Percentiles rank a stretch among this genome's conserved stretches.
These are phyloP conservation scores for Crinitomyces ghanaensis DNA, from an alignment of 805 yeast species.

Conservation along the genomic window DNA sequence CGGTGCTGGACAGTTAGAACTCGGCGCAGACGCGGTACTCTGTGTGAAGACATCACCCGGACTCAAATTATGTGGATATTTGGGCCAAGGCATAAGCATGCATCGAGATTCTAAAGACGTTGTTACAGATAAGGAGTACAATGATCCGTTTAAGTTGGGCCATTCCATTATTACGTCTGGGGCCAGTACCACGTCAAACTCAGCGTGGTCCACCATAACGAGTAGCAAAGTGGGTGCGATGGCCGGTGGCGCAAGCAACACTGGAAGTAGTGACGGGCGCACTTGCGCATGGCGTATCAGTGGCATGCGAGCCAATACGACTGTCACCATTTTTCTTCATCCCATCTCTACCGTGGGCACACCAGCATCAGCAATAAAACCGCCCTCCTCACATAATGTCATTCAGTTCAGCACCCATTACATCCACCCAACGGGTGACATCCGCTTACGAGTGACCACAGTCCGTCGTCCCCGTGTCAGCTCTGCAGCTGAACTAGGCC, in stretches of 20 bases:
- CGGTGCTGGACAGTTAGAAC: conserved; percentile 53
- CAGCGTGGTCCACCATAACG: too few species aligned
- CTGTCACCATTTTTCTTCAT: conserved; percentile 77
- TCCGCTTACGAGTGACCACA: conserved; percentile 79
- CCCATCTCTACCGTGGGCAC: conserved; percentile 30
- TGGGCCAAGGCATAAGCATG: conserved; percentile 77
- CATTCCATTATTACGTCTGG: too few species aligned
- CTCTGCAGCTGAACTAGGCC: conserved; percentile 36
- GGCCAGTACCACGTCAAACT: too few species aligned
- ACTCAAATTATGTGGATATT: conserved; percentile 73
- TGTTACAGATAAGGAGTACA: conserved; percentile 43
- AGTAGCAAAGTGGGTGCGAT: too few species aligned
- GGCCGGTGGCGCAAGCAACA: too few species aligned
- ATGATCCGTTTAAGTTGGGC: too few species aligned
- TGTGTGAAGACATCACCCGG: conserved; percentile 76
- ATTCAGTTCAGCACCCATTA: conserved; percentile 79
- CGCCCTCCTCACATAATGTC: conserved; percentile 21
- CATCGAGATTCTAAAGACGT: conserved; percentile 7
- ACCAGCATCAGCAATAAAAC: conserved; percentile 16
- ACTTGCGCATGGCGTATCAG: conserved; percentile 75
- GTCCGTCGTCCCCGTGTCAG: conserved; percentile 36
- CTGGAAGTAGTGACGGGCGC: conserved; percentile 83
- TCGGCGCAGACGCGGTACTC: conserved; percentile 73
- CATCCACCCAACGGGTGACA: conserved; percentile 80
- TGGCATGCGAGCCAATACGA: conserved; percentile 62